Base-by-base conservation (phyloP, 495 filamentous ascomycete species). In the Neurospora discreta region DNA sequence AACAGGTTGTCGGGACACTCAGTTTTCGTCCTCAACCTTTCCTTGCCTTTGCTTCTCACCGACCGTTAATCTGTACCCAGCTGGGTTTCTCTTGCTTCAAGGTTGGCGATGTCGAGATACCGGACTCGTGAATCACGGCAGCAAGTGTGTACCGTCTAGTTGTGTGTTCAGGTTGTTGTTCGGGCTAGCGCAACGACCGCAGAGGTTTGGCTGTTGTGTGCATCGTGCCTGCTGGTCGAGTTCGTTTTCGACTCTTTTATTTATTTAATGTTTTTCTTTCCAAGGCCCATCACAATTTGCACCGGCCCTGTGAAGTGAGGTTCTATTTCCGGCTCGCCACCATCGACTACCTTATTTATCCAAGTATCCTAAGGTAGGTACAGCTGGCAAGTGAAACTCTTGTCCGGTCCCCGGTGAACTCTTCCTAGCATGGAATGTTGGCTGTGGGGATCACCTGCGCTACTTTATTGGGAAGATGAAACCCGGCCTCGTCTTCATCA, bases 31-130 rank as follows among this genome's bases (percentile, higher is more conserved):
- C 58, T 65, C 69, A 67, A n/a, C 38, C 10, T 36, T 33, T 33
- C 43, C 9, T 67, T 71, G 69, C 33, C 42, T 69, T 20, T 65
- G 18, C 65, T 58, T 65, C 69, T 71, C 69, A 20, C 69, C 69
- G 69, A 30, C 40, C 39, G 39, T 70, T 33, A 33, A 39, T 38
- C 68, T 42, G 52, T 15, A 65, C 52, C 52, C 26, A 65, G 26
- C 52, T 65, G 52, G 52, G 52, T 65, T 13, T 65, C 26, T 65
- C 52, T 36, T 65, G 52, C 52, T 65, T 65, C 52, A 33, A 33
- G 52, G 33, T 65, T 65, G 52, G 52, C 52, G 52, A 65, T 65
- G 52, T 65, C 33, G 52, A 16, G 26, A 18, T 33, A 23, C 11
- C 20, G 11, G 46, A 26, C 20, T 58, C 15, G 46, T 26, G 52